Base-by-base conservation (phyloP, 208 protist species). In the Acanthamoeba castellanii region DNA sequence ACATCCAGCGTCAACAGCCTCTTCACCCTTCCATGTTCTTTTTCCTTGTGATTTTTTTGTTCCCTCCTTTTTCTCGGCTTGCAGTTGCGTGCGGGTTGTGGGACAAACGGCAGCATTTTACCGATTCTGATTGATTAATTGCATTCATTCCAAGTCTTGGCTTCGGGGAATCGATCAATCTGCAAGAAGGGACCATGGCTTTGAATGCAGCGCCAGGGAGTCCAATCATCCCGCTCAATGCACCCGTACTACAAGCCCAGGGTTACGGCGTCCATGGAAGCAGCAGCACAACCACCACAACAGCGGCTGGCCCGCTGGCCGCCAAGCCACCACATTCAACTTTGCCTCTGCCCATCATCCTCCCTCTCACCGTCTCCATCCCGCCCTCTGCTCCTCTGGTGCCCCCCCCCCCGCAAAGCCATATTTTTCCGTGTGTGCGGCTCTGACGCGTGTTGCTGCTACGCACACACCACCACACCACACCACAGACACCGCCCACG, bases 311-410 rank as follows among this genome's bases (percentile, higher is more conserved):
- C 11, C 25, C 16, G 22, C 22, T 22, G 59, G 11, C 59, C 1
- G 16, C 68, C 68, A 76, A 42, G 34, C 34, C 68, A n/a, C 34
- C 68, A n/a, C 68, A 76, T 2, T 76, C 68, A 5, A 76, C 68
- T 30, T n/a, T 76, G 8, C 68, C 68, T 18, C 34, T 76, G n/a
- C 68, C 68, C 14, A 30, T 76, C 34, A 76, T 76, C 34, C 68
- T 76, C 8, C 68, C 68, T 4, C 68, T 76, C 34, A 76, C 68
- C 68, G 34, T 76, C 68, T 76, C 68, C n/a, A 42, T 76, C 0
- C 68, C 68, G 1, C 68, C 68, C 68, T 74, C 68, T 37, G 68
- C n/a, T 37, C 68, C 68, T 74, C n/a, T 74, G 68, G 68, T 74
- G 20, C 68, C 59, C 59, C 59, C 59, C 59, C 59, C 59, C 18